Conservation (phyloP, 2,329 filamentous ascomycete species). For the Intubia oerlemansii region DNA sequence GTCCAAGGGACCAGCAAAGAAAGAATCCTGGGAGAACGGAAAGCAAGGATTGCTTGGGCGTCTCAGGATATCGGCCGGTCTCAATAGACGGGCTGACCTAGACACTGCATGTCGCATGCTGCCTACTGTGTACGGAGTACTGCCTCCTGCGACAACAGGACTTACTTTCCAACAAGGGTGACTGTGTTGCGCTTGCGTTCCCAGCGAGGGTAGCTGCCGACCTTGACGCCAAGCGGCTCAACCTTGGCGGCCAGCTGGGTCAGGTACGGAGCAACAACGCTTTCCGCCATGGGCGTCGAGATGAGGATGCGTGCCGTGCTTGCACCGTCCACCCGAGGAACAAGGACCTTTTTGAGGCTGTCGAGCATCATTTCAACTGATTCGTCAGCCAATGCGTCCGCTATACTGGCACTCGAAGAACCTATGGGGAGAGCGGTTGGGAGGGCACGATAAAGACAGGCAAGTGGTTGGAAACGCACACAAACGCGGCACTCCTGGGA, state of each 20-base stretch:
- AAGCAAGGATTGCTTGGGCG: too few species aligned
- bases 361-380: slow-evolving; percentile 54
- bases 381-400: background rate
- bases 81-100: too few species aligned
- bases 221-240: slow-evolving; percentile 61
- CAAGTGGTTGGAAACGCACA: slow-evolving; percentile 23
- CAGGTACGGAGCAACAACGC: slow-evolving; percentile 61
- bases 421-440: too few species aligned
- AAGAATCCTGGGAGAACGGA: too few species aligned
- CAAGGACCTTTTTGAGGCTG: slow-evolving; percentile 47
- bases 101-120: too few species aligned
- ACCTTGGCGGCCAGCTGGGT: slow-evolving; percentile 58
- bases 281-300: slow-evolving; percentile 75
- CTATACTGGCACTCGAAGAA: too few species aligned
- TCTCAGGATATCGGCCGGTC: too few species aligned
- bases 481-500: slow-evolving; percentile 72
- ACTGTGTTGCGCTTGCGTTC: slow-evolving; percentile 75
- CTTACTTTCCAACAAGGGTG: slow-evolving; percentile 51
- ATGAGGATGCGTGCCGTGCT: slow-evolving; percentile 62
- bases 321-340: slow-evolving; percentile 61
- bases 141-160: too few species aligned
- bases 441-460: background rate
- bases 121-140: too few species aligned
- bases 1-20: too few species aligned
- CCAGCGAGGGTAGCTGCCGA: slow-evolving; percentile 90